Evolutionary conservation across 2,329 filamentous ascomycete genomes (phyloP).

Genomic region (Ophiostoma pallidulum): DNA sequence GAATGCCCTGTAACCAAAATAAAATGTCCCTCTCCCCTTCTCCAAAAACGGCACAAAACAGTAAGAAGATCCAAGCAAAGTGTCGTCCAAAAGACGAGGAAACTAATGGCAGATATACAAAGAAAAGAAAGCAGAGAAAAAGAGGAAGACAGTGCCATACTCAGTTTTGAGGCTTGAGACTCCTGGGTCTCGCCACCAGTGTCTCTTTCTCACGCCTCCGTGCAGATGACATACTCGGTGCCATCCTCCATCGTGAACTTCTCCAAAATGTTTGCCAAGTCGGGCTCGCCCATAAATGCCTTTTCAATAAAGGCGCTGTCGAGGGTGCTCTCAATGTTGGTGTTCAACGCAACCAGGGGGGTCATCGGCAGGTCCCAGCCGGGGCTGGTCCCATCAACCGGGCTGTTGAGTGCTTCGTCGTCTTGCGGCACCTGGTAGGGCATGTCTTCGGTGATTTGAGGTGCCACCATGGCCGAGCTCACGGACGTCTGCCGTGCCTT

Average conservation of each 20-base stretch:
- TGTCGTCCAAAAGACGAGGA: not conserved
- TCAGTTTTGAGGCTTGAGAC: too few relatives aligned
- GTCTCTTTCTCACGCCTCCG: slow-evolving; percentile 4
- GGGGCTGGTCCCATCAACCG: slow-evolving; percentile 3
- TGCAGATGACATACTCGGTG: slow-evolving; percentile 12
- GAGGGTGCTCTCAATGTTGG: not conserved
- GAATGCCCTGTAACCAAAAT: slow-evolving; percentile 1
- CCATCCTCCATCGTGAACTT: slow-evolving; percentile 14
- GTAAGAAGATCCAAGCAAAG: not conserved
- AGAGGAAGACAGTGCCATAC: not conserved
- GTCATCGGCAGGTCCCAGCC: slow-evolving; percentile 10
- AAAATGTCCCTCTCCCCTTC: not conserved
- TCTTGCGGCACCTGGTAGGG: slow-evolving; percentile 15
- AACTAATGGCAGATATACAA: not conserved
- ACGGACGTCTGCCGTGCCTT: slow-evolving; percentile 5
- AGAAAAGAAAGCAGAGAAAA: not conserved
- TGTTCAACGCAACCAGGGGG: slow-evolving; percentile 3
- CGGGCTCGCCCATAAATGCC: slow-evolving; percentile 10
- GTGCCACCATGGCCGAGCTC: slow-evolving; percentile 11
- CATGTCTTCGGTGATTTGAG: slow-evolving; percentile 10
- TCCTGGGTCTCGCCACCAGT: not conserved
- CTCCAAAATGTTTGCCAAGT: slow-evolving; percentile 11
- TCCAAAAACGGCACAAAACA: not conserved
- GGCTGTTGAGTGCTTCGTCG: slow-evolving; percentile 17
- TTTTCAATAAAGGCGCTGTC: slow-evolving; percentile 7